Evolutionary conservation across 2,329 filamentous ascomycete species (phyloP).

Genomic region (Venturia aucupariae): DNA sequence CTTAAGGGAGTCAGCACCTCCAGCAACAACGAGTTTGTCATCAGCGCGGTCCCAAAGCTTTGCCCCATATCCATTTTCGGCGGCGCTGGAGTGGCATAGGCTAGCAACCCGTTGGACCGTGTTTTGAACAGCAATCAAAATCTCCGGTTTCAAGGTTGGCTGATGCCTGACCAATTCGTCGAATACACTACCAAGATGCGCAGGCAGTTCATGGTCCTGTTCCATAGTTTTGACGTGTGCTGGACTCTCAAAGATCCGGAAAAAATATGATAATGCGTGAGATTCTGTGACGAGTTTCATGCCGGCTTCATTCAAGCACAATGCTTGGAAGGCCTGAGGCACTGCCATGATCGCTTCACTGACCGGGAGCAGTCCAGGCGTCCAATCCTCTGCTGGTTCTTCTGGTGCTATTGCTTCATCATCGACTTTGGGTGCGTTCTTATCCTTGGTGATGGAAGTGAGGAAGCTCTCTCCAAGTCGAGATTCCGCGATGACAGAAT

Average conservation of each 20-base stretch:
- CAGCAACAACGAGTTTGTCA: slow-evolving; percentile 9
- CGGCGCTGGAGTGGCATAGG: slow-evolving; percentile 62
- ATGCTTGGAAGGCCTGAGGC: slow-evolving; percentile 81
- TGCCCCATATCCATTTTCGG: slow-evolving; percentile 61
- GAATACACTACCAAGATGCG: slow-evolving; percentile 70
- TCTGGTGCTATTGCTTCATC: background rate
- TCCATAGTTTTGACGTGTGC: slow-evolving; percentile 80
- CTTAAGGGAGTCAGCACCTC: background rate
- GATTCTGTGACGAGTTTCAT: slow-evolving; percentile 82
- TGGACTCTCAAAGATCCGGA: slow-evolving; percentile 94
- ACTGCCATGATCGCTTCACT: slow-evolving; percentile 81
- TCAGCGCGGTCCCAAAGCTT: slow-evolving; percentile 53
- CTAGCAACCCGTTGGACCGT: slow-evolving; percentile 78
- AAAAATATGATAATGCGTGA: slow-evolving; percentile 72
- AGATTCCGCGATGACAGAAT: slow-evolving; percentile 88
- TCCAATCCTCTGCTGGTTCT: background rate
- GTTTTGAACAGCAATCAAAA: slow-evolving; percentile 75
- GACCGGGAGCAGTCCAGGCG: slow-evolving; percentile 65
- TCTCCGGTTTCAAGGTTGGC: slow-evolving; percentile 67
- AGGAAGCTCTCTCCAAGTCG: slow-evolving; percentile 81
- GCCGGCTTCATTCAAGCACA: slow-evolving; percentile 81
- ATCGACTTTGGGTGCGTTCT: background rate
- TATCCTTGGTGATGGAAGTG: slow-evolving; percentile 56
- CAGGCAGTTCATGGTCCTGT: slow-evolving; percentile 58
- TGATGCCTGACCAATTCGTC: slow-evolving; percentile 95